Evolutionary conservation across 495 filamentous ascomycete species (phyloP).

Genomic region (Annulohypoxylon stygium): DNA sequence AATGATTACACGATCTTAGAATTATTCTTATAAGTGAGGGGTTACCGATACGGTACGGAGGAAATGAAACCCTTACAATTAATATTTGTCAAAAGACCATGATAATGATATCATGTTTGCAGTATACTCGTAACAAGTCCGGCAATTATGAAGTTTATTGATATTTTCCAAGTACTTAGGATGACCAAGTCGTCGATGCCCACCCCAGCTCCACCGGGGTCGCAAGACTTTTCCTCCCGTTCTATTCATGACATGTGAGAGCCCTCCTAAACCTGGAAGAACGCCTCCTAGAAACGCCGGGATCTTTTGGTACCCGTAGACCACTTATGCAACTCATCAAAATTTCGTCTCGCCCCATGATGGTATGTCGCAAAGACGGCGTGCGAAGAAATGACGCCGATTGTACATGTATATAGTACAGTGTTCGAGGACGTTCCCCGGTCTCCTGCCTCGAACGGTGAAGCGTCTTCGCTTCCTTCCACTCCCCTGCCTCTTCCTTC

Average conservation of each 20-base stretch:
- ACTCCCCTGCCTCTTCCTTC: neutral
- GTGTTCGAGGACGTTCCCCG: neutral
- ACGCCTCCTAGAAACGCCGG: conserved; percentile 36
- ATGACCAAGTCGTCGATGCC: neutral
- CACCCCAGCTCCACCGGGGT: conserved; percentile 1
- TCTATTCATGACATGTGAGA: conserved; percentile 22
- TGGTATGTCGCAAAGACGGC: conserved; percentile 17
- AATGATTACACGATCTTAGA: too few relatives aligned
- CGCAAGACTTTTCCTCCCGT: conserved; percentile 18
- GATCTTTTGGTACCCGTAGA: conserved; percentile 17
- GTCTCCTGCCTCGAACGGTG: neutral
- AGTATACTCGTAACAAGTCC: neutral
- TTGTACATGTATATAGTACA: conserved; percentile 48
- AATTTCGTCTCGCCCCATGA: conserved; percentile 10
- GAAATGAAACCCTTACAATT: too few relatives aligned
- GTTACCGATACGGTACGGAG: too few relatives aligned
- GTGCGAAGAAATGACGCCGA: conserved; percentile 18
- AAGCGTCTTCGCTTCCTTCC: neutral
- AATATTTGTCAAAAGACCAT: neutral
- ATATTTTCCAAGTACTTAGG: conserved; percentile 14
- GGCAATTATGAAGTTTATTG: conserved; percentile 16
- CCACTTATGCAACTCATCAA: conserved; percentile 33
- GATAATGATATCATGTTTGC: neutral
- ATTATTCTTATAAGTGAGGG: too few relatives aligned
- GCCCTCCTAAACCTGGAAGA: conserved; percentile 25